These are phyloP conservation scores for Thielaviopsis cerberus DNA, from an alignment of 2,329 filamentous ascomycete genomes.

Conservation along the genomic window DNA sequence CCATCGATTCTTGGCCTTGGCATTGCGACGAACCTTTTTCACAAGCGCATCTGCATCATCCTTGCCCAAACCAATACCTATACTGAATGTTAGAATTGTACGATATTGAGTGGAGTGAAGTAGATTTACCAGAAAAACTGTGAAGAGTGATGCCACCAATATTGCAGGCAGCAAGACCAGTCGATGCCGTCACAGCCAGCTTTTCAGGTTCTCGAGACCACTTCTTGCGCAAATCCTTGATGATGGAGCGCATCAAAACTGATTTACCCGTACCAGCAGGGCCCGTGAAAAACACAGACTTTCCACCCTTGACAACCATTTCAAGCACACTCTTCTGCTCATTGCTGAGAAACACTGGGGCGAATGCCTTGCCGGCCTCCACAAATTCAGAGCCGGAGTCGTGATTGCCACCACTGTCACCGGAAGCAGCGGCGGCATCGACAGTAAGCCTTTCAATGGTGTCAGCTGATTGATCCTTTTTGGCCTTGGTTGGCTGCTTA, in stretches of 20 bases:
- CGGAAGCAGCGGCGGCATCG: neutral
- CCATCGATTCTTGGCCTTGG: conserved; percentile 79
- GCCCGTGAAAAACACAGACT: conserved; percentile 95
- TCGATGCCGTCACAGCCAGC: conserved; percentile 86
- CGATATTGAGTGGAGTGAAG: neutral
- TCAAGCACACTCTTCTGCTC: conserved; percentile 75
- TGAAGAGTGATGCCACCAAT: conserved; percentile 90
- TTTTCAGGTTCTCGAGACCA: conserved; percentile 59
- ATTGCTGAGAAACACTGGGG: conserved; percentile 53
- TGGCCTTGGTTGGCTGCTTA: neutral
- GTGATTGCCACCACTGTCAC: neutral
- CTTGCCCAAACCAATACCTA: conserved; percentile 71
- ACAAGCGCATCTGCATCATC: conserved; percentile 63
- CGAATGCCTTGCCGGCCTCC: conserved; percentile 23
- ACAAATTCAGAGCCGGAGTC: neutral
- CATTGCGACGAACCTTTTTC: conserved; percentile 77
- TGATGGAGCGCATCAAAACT: conserved; percentile 83
- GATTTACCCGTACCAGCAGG: conserved; percentile 95
- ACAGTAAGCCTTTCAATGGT: neutral
- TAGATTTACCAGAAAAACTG: conserved; percentile 57
- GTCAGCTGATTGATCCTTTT: neutral
- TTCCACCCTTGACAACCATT: conserved; percentile 58
- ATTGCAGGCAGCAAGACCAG: conserved; percentile 87
- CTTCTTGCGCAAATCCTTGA: conserved; percentile 60
- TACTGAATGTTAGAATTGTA: conserved; percentile 8